Evolutionary conservation across 176 grass and related monocot genomes (phyloP).

Genomic region (Lolium perenne): DNA sequence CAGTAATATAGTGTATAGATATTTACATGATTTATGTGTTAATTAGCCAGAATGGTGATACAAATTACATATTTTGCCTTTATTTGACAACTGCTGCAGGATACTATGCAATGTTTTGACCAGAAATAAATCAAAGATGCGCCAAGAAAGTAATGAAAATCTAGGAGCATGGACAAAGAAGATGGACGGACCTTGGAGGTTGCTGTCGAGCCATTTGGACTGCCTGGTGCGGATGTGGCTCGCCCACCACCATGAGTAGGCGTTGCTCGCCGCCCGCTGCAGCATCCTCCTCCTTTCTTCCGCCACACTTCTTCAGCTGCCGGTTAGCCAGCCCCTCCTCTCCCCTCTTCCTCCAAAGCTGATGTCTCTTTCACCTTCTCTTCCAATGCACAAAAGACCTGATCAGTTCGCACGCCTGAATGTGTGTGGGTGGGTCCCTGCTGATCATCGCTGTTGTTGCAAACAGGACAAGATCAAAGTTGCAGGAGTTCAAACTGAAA

Average conservation of each 20-base stretch:
- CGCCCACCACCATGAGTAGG: slow-evolving; percentile 94
- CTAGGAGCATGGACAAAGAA: background rate
- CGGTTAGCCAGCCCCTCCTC: background rate
- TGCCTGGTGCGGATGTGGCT: slow-evolving; percentile 92
- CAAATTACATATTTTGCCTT: background rate
- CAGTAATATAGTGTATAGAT: background rate
- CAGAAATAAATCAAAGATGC: background rate
- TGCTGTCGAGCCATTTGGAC: slow-evolving; percentile 95
- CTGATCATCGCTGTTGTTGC: background rate
- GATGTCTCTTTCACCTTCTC: background rate
- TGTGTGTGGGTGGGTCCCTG: background rate
- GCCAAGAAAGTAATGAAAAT: background rate
- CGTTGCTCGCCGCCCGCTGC: slow-evolving; percentile 80
- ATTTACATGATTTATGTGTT: background rate
- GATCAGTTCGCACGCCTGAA: background rate
- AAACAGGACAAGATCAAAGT: background rate
- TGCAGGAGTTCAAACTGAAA: background rate
- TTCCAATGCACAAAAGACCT: background rate
- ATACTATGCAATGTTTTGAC: background rate
- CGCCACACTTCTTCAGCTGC: background rate
- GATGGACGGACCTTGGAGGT: slow-evolving; percentile 59
- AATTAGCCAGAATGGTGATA: background rate
- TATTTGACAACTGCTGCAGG: background rate
- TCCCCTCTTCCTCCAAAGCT: background rate
- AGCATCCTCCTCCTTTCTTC: slow-evolving; percentile 51